Evolutionary conservation across 257 asterid species (phyloP).

Genomic region (Solanum habrochaites): DNA sequence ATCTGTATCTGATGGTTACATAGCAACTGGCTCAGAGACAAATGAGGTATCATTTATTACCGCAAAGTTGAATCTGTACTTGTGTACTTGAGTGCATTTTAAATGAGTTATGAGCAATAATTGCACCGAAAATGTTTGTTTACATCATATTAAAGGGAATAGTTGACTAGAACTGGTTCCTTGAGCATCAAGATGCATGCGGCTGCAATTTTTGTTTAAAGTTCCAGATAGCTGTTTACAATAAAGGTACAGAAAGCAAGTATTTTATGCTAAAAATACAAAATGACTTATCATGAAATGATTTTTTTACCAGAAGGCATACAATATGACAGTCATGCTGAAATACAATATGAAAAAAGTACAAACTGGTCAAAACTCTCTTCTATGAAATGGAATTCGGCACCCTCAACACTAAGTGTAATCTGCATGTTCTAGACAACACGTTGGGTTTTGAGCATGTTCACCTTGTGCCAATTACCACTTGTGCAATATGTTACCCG

Average conservation of each 20-base stretch:
- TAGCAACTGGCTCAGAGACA: slow-evolving; percentile 94
- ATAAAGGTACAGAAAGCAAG: background rate
- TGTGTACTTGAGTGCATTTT: background rate
- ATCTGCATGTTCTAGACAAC: background rate
- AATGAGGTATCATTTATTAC: slow-evolving; percentile 54
- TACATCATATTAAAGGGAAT: background rate
- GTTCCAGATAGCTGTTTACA: background rate
- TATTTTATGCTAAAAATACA: background rate
- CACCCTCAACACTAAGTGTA: background rate
- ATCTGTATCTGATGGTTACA: slow-evolving; percentile 90
- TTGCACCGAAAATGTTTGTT: background rate
- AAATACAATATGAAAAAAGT: background rate
- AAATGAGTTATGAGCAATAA: background rate
- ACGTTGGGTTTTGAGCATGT: background rate
- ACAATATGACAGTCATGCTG: background rate
- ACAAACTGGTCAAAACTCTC: background rate
- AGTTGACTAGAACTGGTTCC: background rate
- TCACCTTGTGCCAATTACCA: background rate
- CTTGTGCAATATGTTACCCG: background rate
- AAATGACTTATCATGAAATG: background rate
- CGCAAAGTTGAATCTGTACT: background rate
- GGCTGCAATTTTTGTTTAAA: background rate
- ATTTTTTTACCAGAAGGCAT: background rate
- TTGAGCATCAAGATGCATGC: background rate
- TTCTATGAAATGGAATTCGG: background rate